phyloP scores from a whole-genome alignment of 805 yeast species.

The Saccharomycopsis vini region DNA sequence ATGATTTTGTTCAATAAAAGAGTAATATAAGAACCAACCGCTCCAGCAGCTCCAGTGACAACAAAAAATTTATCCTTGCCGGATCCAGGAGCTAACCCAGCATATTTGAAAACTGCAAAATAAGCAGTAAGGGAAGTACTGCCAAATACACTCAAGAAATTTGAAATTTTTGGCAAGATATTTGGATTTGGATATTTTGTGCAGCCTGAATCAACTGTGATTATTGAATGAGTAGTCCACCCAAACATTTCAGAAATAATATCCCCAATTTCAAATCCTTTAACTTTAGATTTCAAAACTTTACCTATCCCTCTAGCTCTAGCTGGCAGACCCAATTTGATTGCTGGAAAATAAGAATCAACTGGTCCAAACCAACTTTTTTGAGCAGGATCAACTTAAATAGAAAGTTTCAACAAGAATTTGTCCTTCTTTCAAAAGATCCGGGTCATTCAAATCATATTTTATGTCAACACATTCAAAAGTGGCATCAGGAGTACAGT shows the following conservation, averaged over 20 bases:
- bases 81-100: neutral
- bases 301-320: constrained; percentile 43
- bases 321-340: constrained; percentile 30
- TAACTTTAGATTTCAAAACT: constrained; percentile 39
- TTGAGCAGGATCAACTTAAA: constrained; percentile 55
- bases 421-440: constrained; percentile 28
- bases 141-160: neutral
- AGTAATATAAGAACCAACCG: constrained; percentile 55
- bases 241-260: constrained; percentile 30
- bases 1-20: constrained; percentile 47
- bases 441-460: too few species aligned
- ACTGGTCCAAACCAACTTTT: constrained; percentile 42
- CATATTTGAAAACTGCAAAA: neutral
- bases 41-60: constrained; percentile 63
- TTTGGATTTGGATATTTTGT: neutral
- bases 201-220: constrained; percentile 15
- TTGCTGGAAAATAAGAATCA: constrained; percentile 17
- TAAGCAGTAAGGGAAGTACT: neutral
- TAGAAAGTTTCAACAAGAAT: constrained; percentile 37
- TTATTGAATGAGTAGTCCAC: constrained; percentile 42
- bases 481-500: too few species aligned
- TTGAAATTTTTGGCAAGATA: neutral
- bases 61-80: constrained; percentile 35
- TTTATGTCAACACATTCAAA: too few species aligned
- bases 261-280: constrained; percentile 36